Evolutionary conservation across 2,329 filamentous ascomycete species (phyloP).

Genomic region (Cladosporium phlei): DNA sequence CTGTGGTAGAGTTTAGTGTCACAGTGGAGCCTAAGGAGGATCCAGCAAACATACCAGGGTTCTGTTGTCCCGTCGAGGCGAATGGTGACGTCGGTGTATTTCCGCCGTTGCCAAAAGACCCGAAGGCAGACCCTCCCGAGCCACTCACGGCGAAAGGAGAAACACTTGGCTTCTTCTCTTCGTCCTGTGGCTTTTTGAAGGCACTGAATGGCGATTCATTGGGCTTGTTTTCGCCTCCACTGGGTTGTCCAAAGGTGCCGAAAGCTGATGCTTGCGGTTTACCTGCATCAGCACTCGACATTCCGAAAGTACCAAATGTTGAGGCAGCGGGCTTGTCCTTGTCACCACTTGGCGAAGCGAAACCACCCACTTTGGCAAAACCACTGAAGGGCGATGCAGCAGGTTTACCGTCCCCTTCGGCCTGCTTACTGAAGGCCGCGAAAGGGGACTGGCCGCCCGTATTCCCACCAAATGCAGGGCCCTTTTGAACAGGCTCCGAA

Average conservation of each 20-base stretch:
- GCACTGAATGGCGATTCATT: conserved; percentile 28
- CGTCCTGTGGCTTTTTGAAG: conserved; percentile 22
- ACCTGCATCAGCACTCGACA: not conserved
- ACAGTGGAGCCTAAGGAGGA: conserved; percentile 38
- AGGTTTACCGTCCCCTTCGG: conserved; percentile 1
- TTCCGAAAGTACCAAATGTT: conserved; percentile 3
- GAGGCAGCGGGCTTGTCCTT: conserved; percentile 12
- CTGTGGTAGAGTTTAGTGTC: conserved; percentile 34
- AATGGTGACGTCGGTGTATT: conserved; percentile 22
- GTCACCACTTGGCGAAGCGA: not conserved
- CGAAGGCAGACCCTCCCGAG: conserved; percentile 5
- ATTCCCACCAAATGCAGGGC: conserved; percentile 17
- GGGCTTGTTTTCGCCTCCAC: conserved; percentile 1
- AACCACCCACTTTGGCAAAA: conserved; percentile 21
- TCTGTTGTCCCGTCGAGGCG: conserved; percentile 15
- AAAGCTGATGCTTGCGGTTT: conserved; percentile 25
- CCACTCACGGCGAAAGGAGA: conserved; percentile 15
- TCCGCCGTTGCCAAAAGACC: conserved; percentile 1
- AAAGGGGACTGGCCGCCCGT: conserved; percentile 16
- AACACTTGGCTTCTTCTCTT: conserved; percentile 11
- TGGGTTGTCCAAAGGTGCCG: conserved; percentile 25
- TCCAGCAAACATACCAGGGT: conserved; percentile 14
- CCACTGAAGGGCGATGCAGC: conserved; percentile 29
- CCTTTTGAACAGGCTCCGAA: not conserved
- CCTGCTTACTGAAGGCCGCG: conserved; percentile 1